phyloP scores from a whole-genome alignment of 441 rosid genomes.

The Euphorbia corollata region DNA sequence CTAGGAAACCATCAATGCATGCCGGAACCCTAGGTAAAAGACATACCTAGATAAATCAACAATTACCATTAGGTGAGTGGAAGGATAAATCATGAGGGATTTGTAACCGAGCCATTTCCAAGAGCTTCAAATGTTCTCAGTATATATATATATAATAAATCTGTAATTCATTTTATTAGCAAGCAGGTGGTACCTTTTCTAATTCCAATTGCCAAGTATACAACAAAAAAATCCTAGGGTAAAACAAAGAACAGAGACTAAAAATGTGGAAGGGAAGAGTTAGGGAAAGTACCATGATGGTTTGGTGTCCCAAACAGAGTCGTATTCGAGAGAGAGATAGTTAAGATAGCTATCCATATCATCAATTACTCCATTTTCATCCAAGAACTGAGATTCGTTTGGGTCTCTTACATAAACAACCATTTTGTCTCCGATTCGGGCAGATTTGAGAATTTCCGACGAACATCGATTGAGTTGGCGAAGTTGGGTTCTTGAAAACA shows the following conservation, averaged over 20 bases:
- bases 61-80: no score
- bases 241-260: neutral
- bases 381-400: conserved; percentile 43
- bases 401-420: conserved; percentile 31
- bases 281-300: conserved; percentile 55
- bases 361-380: conserved; percentile 57
- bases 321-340: conserved; percentile 82
- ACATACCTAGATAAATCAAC: no score
- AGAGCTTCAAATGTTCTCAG: neutral
- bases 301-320: conserved; percentile 96
- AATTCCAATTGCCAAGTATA: neutral
- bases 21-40: no score
- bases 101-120: neutral
- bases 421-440: conserved; percentile 23
- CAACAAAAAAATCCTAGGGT: neutral
- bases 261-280: neutral
- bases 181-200: neutral
- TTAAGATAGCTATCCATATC: conserved; percentile 87
- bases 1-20: no score
- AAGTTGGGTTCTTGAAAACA: conserved; percentile 15
- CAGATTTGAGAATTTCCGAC: conserved; percentile 10
- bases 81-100: neutral
- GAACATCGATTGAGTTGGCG: conserved; percentile 11
- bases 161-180: neutral
- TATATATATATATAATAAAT: neutral